Base-by-base conservation (phyloP, 441 rosid genomes). In the Geranium incanum region DNA sequence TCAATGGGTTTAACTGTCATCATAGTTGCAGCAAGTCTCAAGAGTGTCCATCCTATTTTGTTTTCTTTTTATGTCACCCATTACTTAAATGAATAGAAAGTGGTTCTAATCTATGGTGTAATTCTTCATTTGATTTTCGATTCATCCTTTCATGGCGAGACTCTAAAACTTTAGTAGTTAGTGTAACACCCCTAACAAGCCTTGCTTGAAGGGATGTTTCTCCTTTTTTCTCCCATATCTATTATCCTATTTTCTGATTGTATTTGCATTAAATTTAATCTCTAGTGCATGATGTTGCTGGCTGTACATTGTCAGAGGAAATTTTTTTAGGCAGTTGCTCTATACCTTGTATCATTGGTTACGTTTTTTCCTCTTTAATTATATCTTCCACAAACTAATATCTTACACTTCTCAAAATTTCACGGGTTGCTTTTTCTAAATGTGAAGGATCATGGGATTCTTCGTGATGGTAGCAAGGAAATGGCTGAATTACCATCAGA, bases 361-460 rank as follows among this genome's bases (percentile, higher is more conserved):
- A n/a, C 37, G 38, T 63, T 60, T 7, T 33, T 50, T 59, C 7
- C 38, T 36, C 50, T 7, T 11, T 43, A 6, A 7, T 43, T 43
- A 7, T 65, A 19, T 52, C 0, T 37, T 43, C 19, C 63, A 57
- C 21, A 57, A 16, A 57, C 21, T 12, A 66, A 21, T 62, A 7
- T 55, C 64, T 60, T 71, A 72, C 71, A 23, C 9, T 71, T 67
- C 52, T 70, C 36, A 3, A 78, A 59, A 69, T 78, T 19, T 16
- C 18, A 57, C 21, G 50, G 50, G 50, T 43, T 43, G 50, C 50
- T 6, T 43, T 43, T 43, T 43, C 50, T 43, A 43, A 18, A 57
- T 57, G 63, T 19, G 72, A 80, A 92, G 97, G 95, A 84, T 81
- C 97, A 87, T 64, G 97, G 97, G 67, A 86, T 94, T 71, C 80